These are phyloP conservation scores for Globisporangium okanoganense DNA, from an alignment of 352 stramenopile species.

Conservation along the genomic window DNA sequence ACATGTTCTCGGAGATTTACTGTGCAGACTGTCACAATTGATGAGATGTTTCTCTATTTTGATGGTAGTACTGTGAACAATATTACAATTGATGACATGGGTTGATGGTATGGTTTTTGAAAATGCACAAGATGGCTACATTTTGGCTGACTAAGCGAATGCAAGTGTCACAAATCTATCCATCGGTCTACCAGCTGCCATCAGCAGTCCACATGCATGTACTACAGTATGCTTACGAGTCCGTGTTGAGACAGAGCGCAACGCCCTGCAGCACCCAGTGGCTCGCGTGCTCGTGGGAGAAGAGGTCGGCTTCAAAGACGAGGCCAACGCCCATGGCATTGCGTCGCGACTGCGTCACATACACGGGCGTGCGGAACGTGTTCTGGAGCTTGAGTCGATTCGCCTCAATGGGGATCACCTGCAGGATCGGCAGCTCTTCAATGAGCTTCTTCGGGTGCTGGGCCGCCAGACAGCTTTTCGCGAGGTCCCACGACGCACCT, in stretches of 20 bases:
- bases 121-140: constrained; percentile 9
- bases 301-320: constrained; percentile 93
- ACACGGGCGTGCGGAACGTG: constrained; percentile 94
- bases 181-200: neutral
- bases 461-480: constrained; percentile 61
- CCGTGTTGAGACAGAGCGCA: constrained; percentile 90
- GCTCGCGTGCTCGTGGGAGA: constrained; percentile 87
- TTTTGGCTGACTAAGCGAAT: neutral
- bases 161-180: neutral
- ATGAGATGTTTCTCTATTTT: neutral
- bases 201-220: neutral
- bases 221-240: constrained; percentile 46
- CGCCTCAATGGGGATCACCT: constrained; percentile 95
- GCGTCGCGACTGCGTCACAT: constrained; percentile 91
- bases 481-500: constrained; percentile 91
- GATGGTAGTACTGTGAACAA: no score
- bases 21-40: neutral
- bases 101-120: no score
- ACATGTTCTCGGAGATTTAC: neutral
- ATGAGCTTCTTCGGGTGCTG: constrained; percentile 95
- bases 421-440: constrained; percentile 91
- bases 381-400: constrained; percentile 94
- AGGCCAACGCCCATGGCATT: constrained; percentile 96
- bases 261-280: constrained; percentile 96
- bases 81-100: neutral